Percentiles rank a stretch among this genome's conserved stretches.
Evolutionary conservation across 1,284 basidiomycete genomes (phyloP).

Genomic region (Inonotus hispidus): DNA sequence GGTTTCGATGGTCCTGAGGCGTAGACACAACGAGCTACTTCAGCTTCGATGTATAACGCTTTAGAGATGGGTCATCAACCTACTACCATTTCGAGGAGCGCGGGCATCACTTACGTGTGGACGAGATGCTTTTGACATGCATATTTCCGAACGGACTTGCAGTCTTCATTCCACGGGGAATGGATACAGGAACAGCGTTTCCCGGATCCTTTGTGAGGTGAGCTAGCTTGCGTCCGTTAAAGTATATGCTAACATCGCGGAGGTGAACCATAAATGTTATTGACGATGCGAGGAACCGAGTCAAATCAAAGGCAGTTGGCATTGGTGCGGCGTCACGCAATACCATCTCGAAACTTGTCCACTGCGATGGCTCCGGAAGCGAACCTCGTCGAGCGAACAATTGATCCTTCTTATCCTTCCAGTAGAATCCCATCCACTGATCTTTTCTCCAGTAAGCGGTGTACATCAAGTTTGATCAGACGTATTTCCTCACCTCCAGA

Average conservation of each 20-base stretch:
- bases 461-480: neutral
- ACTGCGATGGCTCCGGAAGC: conserved; percentile 50
- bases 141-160: conserved; percentile 54
- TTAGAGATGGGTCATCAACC: neutral
- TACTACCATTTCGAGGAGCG: neutral
- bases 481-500: conserved; percentile 58
- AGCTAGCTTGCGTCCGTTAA: conserved; percentile 77
- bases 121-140: conserved; percentile 60
- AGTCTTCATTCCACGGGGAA: conserved; percentile 50
- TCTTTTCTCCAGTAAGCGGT: conserved; percentile 34
- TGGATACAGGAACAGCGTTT: conserved; percentile 40
- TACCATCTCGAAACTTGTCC: conserved; percentile 91
- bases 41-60: conserved; percentile 78
- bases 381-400: conserved; percentile 75
- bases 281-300: conserved; percentile 86
- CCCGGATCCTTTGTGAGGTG: conserved; percentile 69
- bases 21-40: conserved; percentile 81
- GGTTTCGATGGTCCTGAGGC: conserved; percentile 65
- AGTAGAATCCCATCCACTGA: conserved; percentile 96
- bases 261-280: conserved; percentile 93
- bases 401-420: conserved; percentile 66
- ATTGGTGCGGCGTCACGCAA: conserved; percentile 82
- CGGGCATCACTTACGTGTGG: conserved; percentile 47
- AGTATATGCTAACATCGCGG: conserved; percentile 69
- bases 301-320: conserved; percentile 81